Percentiles rank a stretch among this genome's conserved stretches.
Evolutionary conservation across 768 basidiomycete genomes (phyloP).

Genomic region (Suillus ampliporus): DNA sequence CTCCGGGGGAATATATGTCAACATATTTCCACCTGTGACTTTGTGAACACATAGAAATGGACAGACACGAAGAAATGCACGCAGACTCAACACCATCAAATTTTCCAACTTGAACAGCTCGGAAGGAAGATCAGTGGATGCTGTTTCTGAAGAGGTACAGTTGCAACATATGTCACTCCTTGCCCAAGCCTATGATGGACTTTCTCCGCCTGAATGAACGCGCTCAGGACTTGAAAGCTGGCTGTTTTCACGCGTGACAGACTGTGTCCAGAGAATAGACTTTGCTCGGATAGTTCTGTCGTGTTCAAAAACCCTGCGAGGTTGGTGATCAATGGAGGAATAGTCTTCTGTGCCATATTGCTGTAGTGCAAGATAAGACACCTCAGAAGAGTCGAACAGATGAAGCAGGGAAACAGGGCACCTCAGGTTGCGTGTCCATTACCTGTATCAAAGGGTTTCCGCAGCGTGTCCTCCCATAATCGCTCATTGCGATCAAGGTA

Average conservation of each 20-base stretch:
- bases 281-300: conserved; percentile 40
- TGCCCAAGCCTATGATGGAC: conserved; percentile 38
- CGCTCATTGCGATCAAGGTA: conserved; percentile 38
- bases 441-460: conserved; percentile 50
- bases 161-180: conserved; percentile 55
- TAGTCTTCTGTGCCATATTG: conserved; percentile 46
- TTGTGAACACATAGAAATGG: conserved; percentile 1
- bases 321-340: conserved; percentile 54
- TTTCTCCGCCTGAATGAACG: conserved; percentile 33
- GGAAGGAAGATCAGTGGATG: conserved; percentile 57
- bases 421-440: conserved; percentile 61
- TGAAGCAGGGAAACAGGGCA: conserved; percentile 33
- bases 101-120: conserved; percentile 62
- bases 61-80: conserved; percentile 47
- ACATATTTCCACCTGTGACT: conserved; percentile 56
- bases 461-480: conserved; percentile 56
- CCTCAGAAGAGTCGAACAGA: conserved; percentile 1
- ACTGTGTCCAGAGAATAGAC: conserved; percentile 28
- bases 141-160: conserved; percentile 61
- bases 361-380: conserved; percentile 29
- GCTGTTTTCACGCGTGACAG: conserved; percentile 42
- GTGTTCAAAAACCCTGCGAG: conserved; percentile 53
- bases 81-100: conserved; percentile 65
- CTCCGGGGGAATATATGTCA: conserved; percentile 66
- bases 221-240: conserved; percentile 25